Percentiles rank a stretch among this genome's conserved stretches.
These are phyloP conservation scores for Trichoderma sp. DNA, from an alignment of 2,329 filamentous ascomycete species.

Conservation along the genomic window DNA sequence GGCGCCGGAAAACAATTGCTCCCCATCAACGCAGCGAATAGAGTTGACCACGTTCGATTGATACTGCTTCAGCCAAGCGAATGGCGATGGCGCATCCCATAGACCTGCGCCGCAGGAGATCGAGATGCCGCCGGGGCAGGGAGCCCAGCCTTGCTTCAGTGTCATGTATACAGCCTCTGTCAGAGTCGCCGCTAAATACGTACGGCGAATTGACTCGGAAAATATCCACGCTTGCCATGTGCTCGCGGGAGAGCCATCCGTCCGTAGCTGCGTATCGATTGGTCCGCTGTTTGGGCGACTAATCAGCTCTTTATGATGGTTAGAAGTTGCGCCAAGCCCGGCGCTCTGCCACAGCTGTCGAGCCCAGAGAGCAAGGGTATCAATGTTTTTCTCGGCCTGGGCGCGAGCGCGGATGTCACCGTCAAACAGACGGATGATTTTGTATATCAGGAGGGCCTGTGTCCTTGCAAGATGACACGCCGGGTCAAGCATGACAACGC, in stretches of 20 bases:
- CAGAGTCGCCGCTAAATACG: constrained; percentile 1
- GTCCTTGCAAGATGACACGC: constrained; percentile 12
- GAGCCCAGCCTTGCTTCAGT: constrained; percentile 7
- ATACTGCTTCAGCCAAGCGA: not conserved
- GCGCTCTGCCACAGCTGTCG: constrained; percentile 14
- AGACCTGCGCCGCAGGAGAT: not conserved
- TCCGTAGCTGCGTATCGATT: not conserved
- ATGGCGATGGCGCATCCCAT: not conserved
- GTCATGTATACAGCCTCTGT: constrained; percentile 9
- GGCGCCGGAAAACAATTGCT: not conserved
- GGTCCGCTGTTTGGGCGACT: not conserved
- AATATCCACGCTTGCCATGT: constrained; percentile 15
- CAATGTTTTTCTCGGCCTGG: constrained; percentile 11
- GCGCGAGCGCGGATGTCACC: constrained; percentile 13
- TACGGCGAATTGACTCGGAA: constrained; percentile 8
- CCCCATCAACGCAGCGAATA: not conserved
- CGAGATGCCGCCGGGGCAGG: constrained; percentile 1
- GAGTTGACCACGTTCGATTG: not conserved
- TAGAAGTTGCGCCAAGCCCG: not conserved
- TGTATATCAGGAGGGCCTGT: constrained; percentile 4
- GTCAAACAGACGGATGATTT: constrained; percentile 12
- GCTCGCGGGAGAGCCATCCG: not conserved
- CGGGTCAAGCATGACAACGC: constrained; percentile 4
- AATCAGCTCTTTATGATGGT: not conserved
- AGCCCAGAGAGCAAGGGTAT: constrained; percentile 4